Conservation (phyloP, 2,329 filamentous ascomycete species). For the Fusarium sp. region DNA sequence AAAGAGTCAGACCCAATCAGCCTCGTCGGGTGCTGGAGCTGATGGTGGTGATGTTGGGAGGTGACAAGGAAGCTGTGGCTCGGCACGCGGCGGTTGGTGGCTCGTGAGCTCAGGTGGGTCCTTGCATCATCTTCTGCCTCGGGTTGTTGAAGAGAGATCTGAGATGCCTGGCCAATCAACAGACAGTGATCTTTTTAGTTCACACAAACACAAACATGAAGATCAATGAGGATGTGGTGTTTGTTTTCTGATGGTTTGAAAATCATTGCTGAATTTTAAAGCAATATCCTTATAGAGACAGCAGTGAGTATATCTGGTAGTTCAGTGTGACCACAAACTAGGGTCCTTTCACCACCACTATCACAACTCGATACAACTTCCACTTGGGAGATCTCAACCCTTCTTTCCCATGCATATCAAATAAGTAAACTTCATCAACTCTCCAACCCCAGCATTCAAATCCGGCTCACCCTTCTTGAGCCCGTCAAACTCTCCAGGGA, state of each 20-base stretch:
- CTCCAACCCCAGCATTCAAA: conserved; percentile 34
- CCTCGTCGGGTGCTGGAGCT: conserved; percentile 13
- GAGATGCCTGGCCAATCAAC: conserved; percentile 20
- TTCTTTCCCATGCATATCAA: conserved; percentile 49
- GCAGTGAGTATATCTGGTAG: not conserved
- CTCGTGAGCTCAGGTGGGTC: conserved; percentile 30
- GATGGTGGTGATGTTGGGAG: conserved; percentile 22
- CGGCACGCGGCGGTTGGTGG: conserved; percentile 11
- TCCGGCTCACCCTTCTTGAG: conserved; percentile 44
- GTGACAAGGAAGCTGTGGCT: conserved; percentile 5
- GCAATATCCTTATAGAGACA: no score
- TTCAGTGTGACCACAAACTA: no score
- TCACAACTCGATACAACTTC: not conserved
- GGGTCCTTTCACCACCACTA: not conserved
- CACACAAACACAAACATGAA: not conserved
- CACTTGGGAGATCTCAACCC: not conserved
- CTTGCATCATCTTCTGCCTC: conserved; percentile 33
- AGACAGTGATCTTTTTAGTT: not conserved
- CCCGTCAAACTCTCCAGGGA: conserved; percentile 54
- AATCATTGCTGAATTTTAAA: not conserved
- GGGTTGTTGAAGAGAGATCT: conserved; percentile 2
- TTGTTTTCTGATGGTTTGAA: not conserved
- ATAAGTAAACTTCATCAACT: conserved; percentile 53
- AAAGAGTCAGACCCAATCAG: conserved; percentile 1
- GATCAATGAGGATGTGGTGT: not conserved